These are phyloP conservation scores for Aspergillus spinulosporus DNA, from an alignment of 2,329 filamentous ascomycete genomes.

Conservation along the genomic window DNA sequence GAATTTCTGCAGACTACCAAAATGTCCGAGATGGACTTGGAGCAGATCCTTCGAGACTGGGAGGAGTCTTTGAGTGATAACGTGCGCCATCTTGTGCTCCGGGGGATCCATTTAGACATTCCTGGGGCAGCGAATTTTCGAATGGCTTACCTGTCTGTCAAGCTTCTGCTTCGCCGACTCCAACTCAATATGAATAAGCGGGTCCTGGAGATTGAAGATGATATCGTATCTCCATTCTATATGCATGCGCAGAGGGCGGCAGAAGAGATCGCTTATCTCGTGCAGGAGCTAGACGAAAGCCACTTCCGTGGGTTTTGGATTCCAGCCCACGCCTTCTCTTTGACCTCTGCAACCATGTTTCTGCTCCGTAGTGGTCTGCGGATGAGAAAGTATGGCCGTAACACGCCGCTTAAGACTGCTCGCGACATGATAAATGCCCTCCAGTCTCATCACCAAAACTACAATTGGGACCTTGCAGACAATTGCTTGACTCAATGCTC, in stretches of 20 bases:
- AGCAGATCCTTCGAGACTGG: constrained; percentile 47
- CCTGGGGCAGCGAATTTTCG: constrained; percentile 55
- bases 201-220: constrained; percentile 14
- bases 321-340: constrained; percentile 49
- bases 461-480: constrained; percentile 54
- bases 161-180: constrained; percentile 51
- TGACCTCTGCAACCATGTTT: constrained; percentile 54
- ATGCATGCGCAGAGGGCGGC: constrained; percentile 48
- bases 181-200: constrained; percentile 45
- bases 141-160: constrained; percentile 52
- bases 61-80: constrained; percentile 44
- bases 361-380: constrained; percentile 52
- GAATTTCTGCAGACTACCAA: constrained; percentile 22
- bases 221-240: constrained; percentile 31
- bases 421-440: constrained; percentile 45
- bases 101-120: constrained; percentile 45
- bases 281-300: constrained; percentile 47
- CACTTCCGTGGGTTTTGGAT: constrained; percentile 55
- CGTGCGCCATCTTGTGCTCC: constrained; percentile 44
- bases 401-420: constrained; percentile 47
- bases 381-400: constrained; percentile 32
- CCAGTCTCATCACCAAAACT: constrained; percentile 40
- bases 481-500: constrained; percentile 52
- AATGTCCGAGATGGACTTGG: constrained; percentile 33
- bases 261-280: constrained; percentile 52